Evolutionary conservation across 768 basidiomycete species (phyloP), one percentile per base, ranked within the genome.

Genomic region (Mycena capillaripes): DNA sequence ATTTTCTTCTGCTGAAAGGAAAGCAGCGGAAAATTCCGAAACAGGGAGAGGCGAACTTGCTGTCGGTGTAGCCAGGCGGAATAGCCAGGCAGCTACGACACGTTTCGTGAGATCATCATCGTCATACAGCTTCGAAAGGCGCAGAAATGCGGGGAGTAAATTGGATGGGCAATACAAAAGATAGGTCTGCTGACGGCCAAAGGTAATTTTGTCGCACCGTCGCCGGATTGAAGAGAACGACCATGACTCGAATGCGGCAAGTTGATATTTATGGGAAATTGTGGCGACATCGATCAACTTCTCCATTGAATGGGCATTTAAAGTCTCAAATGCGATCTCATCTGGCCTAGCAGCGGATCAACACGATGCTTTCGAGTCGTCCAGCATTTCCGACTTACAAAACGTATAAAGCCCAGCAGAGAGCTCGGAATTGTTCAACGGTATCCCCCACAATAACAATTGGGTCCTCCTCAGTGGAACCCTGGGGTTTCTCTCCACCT

Each of bases 381-480:
- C 46, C n/a, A 23, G 17, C 29, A 8, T 32, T 56, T 38, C 10
- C 14, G 48, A 42, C 66, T 38, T 53, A 52, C 66, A 68, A 42
- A 2, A 46, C 66, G 19, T 68, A 68, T 30, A 68, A 30, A 21
- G 66, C 66, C 66, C 66, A 68, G 25, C 58, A 68, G n/a, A 68
- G 66, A 2, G 44, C 46, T 25, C 58, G 46, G 21, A 68, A 59
- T 25, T 68, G 29, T 30, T 50, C 66, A 2, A 25, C 44, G 3
- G 66, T 68, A 29, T 68, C 66, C 5, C 66, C 66, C 11, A 16
- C 46, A 3, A 68, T 48, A n/a, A 68, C 58, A 5, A 68, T 68
- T 2, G 66, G 66, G 19, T 68, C 48, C 9, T 59, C 50, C 8
- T 52, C 67, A n/a, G 46, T 60, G 11, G 46, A 29, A 7, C 58